Evolutionary conservation across 2,329 filamentous ascomycete genomes (phyloP), one percentile per base, ranked within the genome.

Genomic region (Xylariales sp.): DNA sequence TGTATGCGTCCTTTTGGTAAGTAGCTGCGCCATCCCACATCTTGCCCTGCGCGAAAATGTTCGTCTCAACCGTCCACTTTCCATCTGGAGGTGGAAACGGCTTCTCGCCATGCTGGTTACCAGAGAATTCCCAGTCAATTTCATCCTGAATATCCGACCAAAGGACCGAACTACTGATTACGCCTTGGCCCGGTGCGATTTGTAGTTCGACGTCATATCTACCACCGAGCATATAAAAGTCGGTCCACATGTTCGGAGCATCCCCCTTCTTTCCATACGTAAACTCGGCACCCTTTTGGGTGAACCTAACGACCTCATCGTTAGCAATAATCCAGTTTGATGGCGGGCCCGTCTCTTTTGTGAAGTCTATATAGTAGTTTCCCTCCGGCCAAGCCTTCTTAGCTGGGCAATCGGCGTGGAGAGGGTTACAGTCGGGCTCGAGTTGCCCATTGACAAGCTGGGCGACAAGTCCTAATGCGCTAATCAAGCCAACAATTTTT

Each of bases 71-170:
- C 30, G 69, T 69, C 72, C 71, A 71, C 65, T 67, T 73, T 34
- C 74, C 76, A 60, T 77, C 72, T 2, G 73, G 58, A 36, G 75
- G 76, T 10, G 75, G 76, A 39, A 77, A 76, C 6, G 75, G 75
- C 54, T 73, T 67, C 58, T 75, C 69, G 12, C 76, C 75, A 45
- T 74, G 71, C 64, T 78, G 75, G 58, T 77, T 77, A 3, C 76
- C 76, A 1, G 76, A 77, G 49, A 78, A 77, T 58, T 77, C 76
- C 68, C 74, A 78, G 64, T 77, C 75, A 39, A 77, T 77, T 61
- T 78, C 76, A 46, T 78, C 76, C 53, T 78, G 75, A n/a, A 62
- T 70, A 61, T 78, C 76, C 10, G 76, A 78, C 74, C 71, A 77
- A 12, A 78, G 49, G 3, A 73, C 71, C 2, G 71, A 65, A 46